phyloP scores from a whole-genome alignment of 106 monocot genomes.

The Triglochin maritima region DNA sequence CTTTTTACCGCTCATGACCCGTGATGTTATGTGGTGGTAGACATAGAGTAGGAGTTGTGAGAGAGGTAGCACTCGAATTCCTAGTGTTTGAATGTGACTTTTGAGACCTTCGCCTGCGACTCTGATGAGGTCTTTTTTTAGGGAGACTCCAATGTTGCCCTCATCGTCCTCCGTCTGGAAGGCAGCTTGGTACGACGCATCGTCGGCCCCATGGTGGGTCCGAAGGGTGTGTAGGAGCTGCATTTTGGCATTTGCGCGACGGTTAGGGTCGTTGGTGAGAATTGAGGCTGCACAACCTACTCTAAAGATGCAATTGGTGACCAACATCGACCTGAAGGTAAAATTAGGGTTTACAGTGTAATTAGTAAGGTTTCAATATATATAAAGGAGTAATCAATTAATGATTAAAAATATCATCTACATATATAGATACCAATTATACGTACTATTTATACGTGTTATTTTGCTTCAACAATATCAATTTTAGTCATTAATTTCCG shows the following conservation, averaged over 20 bases:
- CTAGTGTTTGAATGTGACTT: conserved; percentile 14
- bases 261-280: conserved; percentile 37
- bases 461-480: no score
- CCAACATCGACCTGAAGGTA: conserved; percentile 36
- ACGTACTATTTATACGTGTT: no score
- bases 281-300: conserved; percentile 49
- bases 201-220: conserved; percentile 59
- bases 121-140: conserved; percentile 19
- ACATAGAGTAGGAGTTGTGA: conserved; percentile 15
- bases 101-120: conserved; percentile 18
- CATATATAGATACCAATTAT: no score
- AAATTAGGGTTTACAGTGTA: no score
- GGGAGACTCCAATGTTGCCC: conserved; percentile 14
- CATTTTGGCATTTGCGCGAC: conserved; percentile 29
- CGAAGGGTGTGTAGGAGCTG: conserved; percentile 42
- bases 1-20: background rate
- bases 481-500: no score
- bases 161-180: conserved; percentile 17
- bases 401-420: no score
- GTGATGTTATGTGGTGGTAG: conserved; percentile 4
- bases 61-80: conserved; percentile 11
- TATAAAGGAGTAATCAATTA: no score
- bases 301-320: conserved; percentile 80
- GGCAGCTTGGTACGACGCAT: conserved; percentile 41
- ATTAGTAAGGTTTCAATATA: no score